Evolutionary conservation across 148 eudicot genomes (phyloP).

Genomic region (Fagopyrum homotropicum): DNA sequence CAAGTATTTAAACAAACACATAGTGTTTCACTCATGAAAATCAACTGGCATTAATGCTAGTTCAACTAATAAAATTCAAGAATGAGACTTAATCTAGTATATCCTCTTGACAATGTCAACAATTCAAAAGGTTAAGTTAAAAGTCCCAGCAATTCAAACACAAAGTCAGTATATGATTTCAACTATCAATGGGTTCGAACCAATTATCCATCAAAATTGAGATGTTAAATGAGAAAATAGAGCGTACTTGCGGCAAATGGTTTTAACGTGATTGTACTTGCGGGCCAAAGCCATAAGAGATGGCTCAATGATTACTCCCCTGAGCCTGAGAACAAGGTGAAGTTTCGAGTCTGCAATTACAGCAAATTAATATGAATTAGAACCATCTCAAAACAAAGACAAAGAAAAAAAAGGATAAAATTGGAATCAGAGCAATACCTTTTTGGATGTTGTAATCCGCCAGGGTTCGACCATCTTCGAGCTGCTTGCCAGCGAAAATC

Average conservation of each 20-base stretch:
- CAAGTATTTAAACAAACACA: too few species aligned
- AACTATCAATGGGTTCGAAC: not conserved
- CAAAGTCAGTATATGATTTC: not conserved
- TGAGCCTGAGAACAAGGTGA: slow-evolving; percentile 45
- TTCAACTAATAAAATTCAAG: slow-evolving; percentile 20
- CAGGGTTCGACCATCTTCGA: slow-evolving; percentile 32
- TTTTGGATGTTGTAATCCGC: slow-evolving; percentile 36
- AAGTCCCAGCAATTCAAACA: slow-evolving; percentile 3
- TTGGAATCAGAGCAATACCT: slow-evolving; percentile 9
- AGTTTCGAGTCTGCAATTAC: slow-evolving; percentile 33
- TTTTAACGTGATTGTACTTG: slow-evolving; percentile 45
- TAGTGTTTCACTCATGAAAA: slow-evolving; percentile 19
- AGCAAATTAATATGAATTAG: not conserved
- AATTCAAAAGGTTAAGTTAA: slow-evolving; percentile 15
- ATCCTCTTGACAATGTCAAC: slow-evolving; percentile 15
- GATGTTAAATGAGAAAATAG: not conserved
- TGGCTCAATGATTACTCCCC: slow-evolving; percentile 50
- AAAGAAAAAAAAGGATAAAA: not conserved
- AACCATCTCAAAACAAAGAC: not conserved
- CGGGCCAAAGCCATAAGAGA: slow-evolving; percentile 44
- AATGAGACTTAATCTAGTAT: slow-evolving; percentile 10
- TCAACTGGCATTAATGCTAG: slow-evolving; percentile 15
- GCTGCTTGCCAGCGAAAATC: slow-evolving; percentile 27
- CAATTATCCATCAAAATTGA: not conserved
- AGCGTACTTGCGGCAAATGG: slow-evolving; percentile 46